A percentile compares a stretch with the other conserved stretches of the same genome.
These are phyloP conservation scores for Aspergillus puulaauensis DNA, from an alignment of 2,329 filamentous ascomycete genomes.

Conservation along the genomic window DNA sequence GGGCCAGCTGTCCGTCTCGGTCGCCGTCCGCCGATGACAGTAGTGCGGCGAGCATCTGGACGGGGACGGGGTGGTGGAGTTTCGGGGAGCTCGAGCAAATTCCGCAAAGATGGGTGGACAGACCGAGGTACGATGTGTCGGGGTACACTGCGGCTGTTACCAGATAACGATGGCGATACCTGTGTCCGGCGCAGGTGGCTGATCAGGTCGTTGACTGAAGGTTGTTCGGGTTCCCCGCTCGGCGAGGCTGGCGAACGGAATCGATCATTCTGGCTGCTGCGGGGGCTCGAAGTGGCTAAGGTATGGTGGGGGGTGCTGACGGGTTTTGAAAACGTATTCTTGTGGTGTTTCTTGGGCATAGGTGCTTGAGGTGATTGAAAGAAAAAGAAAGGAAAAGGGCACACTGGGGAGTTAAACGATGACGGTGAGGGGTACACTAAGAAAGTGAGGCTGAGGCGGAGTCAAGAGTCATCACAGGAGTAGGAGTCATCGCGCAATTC, in stretches of 20 bases:
- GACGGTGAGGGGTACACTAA: constrained; percentile 2
- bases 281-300: constrained; percentile 30
- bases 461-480: not conserved
- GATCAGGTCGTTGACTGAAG: constrained; percentile 50
- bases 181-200: constrained; percentile 47
- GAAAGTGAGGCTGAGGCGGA: not conserved
- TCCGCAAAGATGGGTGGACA: constrained; percentile 47
- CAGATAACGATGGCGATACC: constrained; percentile 20
- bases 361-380: constrained; percentile 14
- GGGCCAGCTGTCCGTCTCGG: constrained; percentile 44
- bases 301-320: constrained; percentile 41
- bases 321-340: constrained; percentile 40
- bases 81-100: constrained; percentile 45
- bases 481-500: not conserved
- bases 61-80: constrained; percentile 44
- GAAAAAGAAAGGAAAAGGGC: constrained; percentile 10
- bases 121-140: constrained; percentile 32
- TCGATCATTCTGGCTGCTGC: constrained; percentile 26
- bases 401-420: not conserved
- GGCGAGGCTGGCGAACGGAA: constrained; percentile 22
- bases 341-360: constrained; percentile 52
- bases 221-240: constrained; percentile 18
- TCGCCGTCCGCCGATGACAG: constrained; percentile 33
- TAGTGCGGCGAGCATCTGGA: constrained; percentile 27
- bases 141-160: constrained; percentile 18